Percentiles rank a stretch among this genome's conserved stretches.
phyloP scores from a whole-genome alignment of 176 grass and related monocot genomes.

The Ananas comosus region DNA sequence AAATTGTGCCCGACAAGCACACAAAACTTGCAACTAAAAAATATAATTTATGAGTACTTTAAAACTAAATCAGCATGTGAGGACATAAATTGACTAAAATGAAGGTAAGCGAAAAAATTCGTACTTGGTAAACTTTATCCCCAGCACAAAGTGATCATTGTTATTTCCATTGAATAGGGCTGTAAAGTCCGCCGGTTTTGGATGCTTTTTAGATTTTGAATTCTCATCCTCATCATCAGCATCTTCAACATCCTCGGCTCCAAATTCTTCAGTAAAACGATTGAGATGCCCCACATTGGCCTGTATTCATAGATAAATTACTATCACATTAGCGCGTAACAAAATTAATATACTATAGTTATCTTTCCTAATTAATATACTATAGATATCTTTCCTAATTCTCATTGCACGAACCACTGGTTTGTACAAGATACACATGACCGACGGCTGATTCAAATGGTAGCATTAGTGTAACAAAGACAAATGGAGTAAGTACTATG shows the following conservation, averaged over 20 bases:
- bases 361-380: too few relatives aligned
- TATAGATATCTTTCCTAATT: too few relatives aligned
- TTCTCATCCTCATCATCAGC: constrained; percentile 17
- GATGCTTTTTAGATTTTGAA: constrained; percentile 29
- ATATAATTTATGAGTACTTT: too few relatives aligned
- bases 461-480: too few relatives aligned
- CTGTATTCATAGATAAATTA: constrained; percentile 30
- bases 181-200: constrained; percentile 74
- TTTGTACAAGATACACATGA: too few relatives aligned
- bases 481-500: too few relatives aligned
- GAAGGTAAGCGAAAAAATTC: constrained; percentile 8
- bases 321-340: neutral
- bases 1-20: too few relatives aligned
- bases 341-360: constrained; percentile 1
- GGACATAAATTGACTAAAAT: neutral
- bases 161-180: constrained; percentile 69
- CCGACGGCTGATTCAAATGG: too few relatives aligned
- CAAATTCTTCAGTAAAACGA: constrained; percentile 67
- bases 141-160: constrained; percentile 82
- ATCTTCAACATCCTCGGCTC: constrained; percentile 53
- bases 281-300: constrained; percentile 41
- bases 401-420: too few relatives aligned
- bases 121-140: constrained; percentile 94
- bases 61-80: neutral
- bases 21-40: too few relatives aligned